A percentile compares a stretch with the other conserved stretches of the same genome.
Conservation (phyloP, 2,329 filamentous ascomycete genomes). For the Talaromyces pinophilus region DNA sequence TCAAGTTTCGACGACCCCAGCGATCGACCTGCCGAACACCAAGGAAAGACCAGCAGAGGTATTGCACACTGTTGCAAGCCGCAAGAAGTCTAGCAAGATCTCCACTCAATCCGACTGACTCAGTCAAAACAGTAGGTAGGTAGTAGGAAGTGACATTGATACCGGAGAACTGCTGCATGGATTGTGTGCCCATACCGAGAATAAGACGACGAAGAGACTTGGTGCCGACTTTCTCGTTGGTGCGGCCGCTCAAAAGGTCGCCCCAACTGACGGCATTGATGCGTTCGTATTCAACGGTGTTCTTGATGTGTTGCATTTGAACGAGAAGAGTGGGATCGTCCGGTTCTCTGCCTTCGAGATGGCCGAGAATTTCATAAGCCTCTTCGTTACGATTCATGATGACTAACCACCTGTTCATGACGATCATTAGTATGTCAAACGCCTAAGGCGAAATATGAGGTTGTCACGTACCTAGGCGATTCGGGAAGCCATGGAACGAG, state of each 20-base stretch:
- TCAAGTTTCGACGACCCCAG: constrained; percentile 58
- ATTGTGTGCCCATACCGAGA: constrained; percentile 42
- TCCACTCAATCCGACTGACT: constrained; percentile 56
- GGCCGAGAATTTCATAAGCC: constrained; percentile 43
- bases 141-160: constrained; percentile 26
- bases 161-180: constrained; percentile 31
- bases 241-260: constrained; percentile 50
- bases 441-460: not conserved
- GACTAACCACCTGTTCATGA: constrained; percentile 31
- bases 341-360: constrained; percentile 26
- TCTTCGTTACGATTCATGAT: constrained; percentile 34
- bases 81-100: constrained; percentile 56
- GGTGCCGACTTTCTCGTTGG: constrained; percentile 33
- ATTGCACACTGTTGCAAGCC: constrained; percentile 54
- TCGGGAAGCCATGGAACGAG: constrained; percentile 15
- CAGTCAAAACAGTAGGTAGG: constrained; percentile 58
- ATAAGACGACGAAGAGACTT: constrained; percentile 44
- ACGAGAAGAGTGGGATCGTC: constrained; percentile 46
- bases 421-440: not conserved
- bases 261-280: constrained; percentile 52
- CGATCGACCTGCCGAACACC: constrained; percentile 52
- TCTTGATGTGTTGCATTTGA: constrained; percentile 48
- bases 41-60: constrained; percentile 48
- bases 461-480: constrained; percentile 7
- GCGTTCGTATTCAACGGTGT: constrained; percentile 50